phyloP scores from a whole-genome alignment of 208 protist genomes.

The Herpetomonas samuelpessoai region DNA sequence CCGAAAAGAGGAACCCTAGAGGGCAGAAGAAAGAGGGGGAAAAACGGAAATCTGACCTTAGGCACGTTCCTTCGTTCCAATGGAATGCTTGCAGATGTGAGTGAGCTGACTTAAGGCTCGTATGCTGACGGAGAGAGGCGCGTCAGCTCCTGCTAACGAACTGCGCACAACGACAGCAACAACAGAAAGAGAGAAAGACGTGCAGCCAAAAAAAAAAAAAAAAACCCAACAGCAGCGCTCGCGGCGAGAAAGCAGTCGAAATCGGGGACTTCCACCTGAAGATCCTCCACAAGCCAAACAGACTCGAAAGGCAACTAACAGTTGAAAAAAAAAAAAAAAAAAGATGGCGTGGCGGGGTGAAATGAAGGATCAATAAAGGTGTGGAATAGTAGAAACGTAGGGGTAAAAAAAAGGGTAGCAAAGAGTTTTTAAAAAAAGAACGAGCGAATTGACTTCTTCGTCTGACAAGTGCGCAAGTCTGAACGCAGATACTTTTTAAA shows the following conservation, averaged over 20 bases:
- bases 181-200: neutral
- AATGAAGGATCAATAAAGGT: too few relatives aligned
- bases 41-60: neutral
- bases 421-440: too few relatives aligned
- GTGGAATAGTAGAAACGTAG: too few relatives aligned
- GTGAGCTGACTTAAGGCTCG: neutral
- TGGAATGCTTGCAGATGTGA: neutral
- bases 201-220: conserved; percentile 6
- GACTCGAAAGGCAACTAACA: neutral
- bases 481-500: too few relatives aligned
- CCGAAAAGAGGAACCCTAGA: too few relatives aligned
- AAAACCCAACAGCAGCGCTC: neutral
- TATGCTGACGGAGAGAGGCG: neutral
- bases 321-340: conserved; percentile 17
- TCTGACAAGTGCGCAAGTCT: too few relatives aligned
- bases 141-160: neutral
- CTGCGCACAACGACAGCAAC: neutral
- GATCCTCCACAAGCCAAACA: too few relatives aligned
- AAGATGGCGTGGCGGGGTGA: conserved; percentile 9
- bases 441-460: too few relatives aligned
- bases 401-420: too few relatives aligned
- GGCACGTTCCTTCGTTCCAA: neutral
- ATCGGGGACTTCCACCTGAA: too few relatives aligned
- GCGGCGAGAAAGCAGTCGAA: neutral
- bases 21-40: too few relatives aligned